phyloP scores from a whole-genome alignment of 257 asterid species.

The Capsicum pubescens region DNA sequence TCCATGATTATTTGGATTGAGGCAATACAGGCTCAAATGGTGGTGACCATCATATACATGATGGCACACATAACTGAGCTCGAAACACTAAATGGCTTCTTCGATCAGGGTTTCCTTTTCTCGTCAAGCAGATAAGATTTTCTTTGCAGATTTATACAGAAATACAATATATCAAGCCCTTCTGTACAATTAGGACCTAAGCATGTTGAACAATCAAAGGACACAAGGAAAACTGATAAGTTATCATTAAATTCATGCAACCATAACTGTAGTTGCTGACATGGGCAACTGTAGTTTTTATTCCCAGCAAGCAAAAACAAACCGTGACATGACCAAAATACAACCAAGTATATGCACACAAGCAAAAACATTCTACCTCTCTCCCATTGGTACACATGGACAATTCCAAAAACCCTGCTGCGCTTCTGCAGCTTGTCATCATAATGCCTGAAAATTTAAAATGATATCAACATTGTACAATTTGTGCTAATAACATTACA shows the following conservation, averaged over 20 bases:
- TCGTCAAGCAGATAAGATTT: not conserved
- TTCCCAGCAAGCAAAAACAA: not conserved
- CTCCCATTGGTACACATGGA: slow-evolving; percentile 94
- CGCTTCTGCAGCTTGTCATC: slow-evolving; percentile 94
- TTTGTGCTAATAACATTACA: not conserved
- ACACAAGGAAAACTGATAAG: not conserved
- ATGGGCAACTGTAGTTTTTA: not conserved
- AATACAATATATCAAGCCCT: not conserved
- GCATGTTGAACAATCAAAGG: not conserved
- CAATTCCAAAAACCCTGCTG: slow-evolving; percentile 94
- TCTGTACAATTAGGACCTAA: not conserved
- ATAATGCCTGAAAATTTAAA: slow-evolving; percentile 54
- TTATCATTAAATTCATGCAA: not conserved
- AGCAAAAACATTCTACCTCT: slow-evolving; percentile 41
- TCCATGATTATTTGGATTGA: not conserved
- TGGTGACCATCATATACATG: not conserved
- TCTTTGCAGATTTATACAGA: slow-evolving; percentile 3
- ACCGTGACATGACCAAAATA: not conserved
- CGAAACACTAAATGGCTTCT: slow-evolving; percentile 6
- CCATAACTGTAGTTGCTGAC: not conserved
- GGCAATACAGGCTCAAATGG: not conserved
- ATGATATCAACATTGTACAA: not conserved
- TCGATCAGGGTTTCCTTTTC: not conserved
- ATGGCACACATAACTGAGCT: not conserved
- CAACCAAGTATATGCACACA: slow-evolving; percentile 1